Evolutionary conservation across 2,329 filamentous ascomycete species (phyloP).

Genomic region (Pseudogymnoascus destructans): DNA sequence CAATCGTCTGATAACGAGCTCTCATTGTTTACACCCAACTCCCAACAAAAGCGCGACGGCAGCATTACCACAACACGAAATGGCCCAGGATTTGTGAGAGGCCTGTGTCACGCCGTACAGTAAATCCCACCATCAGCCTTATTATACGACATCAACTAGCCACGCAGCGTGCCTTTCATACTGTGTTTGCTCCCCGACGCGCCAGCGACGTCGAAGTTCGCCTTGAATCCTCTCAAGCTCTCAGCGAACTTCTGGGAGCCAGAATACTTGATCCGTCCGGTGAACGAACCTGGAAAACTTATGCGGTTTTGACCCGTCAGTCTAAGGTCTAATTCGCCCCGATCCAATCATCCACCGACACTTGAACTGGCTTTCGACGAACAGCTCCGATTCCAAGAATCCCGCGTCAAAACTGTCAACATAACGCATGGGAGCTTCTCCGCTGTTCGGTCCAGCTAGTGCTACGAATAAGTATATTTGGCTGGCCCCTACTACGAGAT

Average conservation of each 20-base stretch:
- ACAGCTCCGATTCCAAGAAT: neutral
- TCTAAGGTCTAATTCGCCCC: neutral
- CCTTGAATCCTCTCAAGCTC: neutral
- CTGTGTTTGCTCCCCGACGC: neutral
- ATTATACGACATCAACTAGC: neutral
- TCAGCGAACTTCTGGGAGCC: neutral
- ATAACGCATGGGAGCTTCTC: neutral
- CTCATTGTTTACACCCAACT: constrained; percentile 7
- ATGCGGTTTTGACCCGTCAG: neutral
- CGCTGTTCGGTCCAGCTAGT: neutral
- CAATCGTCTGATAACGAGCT: constrained; percentile 2
- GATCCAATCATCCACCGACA: neutral
- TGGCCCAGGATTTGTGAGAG: neutral
- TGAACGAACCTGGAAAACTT: neutral
- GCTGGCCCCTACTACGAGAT: neutral
- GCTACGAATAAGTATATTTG: neutral
- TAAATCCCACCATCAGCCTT: neutral
- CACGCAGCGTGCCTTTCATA: neutral
- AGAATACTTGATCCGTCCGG: neutral
- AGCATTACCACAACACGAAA: neutral
- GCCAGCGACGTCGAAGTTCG: neutral
- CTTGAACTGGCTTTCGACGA: neutral
- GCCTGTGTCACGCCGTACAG: neutral
- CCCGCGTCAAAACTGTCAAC: neutral
- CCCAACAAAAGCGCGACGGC: constrained; percentile 2